These are phyloP conservation scores for Helicostylum pulchrum DNA, from an alignment of 192 early-diverging fungal species.

Conservation along the genomic window DNA sequence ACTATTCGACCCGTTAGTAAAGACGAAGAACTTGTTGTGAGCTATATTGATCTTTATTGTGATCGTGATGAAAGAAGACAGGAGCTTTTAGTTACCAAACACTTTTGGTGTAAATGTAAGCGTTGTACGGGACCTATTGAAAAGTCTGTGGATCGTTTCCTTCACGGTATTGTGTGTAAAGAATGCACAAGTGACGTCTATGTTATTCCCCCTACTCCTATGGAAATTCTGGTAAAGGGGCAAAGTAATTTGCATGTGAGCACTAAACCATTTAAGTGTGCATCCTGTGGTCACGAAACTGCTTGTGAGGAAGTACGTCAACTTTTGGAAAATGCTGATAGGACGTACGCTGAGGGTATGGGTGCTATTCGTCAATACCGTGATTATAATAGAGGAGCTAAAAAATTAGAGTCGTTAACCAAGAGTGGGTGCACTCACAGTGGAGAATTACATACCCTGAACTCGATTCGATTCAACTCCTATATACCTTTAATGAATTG, in stretches of 20 bases:
- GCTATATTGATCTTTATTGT: slow-evolving; percentile 69
- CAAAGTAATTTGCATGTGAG: slow-evolving; percentile 43
- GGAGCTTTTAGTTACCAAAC: slow-evolving; percentile 60
- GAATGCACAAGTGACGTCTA: slow-evolving; percentile 58
- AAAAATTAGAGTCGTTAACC: slow-evolving; percentile 46
- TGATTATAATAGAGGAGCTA: slow-evolving; percentile 36
- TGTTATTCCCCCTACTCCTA: slow-evolving; percentile 37
- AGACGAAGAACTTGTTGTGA: slow-evolving; percentile 60
- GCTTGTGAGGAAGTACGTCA: not conserved
- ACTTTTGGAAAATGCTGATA: slow-evolving; percentile 17
- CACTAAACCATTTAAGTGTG: slow-evolving; percentile 44
- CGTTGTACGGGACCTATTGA: slow-evolving; percentile 61
- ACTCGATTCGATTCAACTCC: slow-evolving; percentile 44
- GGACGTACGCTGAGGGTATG: slow-evolving; percentile 43
- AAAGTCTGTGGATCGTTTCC: slow-evolving; percentile 64
- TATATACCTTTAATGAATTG: slow-evolving; percentile 38
- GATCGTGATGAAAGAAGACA: slow-evolving; percentile 68
- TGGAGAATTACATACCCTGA: slow-evolving; percentile 45
- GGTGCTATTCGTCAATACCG: slow-evolving; percentile 38
- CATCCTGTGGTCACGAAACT: slow-evolving; percentile 46
- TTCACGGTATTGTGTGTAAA: slow-evolving; percentile 65
- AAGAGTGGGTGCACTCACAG: slow-evolving; percentile 41
- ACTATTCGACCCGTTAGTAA: slow-evolving; percentile 53
- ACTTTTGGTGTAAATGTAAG: slow-evolving; percentile 77
- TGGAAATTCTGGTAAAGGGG: slow-evolving; percentile 58